A percentile compares a stretch with the other conserved stretches of the same genome.
phyloP scores from a whole-genome alignment of 2,329 filamentous ascomycete genomes.

The Trichoderma brevicompactum region DNA sequence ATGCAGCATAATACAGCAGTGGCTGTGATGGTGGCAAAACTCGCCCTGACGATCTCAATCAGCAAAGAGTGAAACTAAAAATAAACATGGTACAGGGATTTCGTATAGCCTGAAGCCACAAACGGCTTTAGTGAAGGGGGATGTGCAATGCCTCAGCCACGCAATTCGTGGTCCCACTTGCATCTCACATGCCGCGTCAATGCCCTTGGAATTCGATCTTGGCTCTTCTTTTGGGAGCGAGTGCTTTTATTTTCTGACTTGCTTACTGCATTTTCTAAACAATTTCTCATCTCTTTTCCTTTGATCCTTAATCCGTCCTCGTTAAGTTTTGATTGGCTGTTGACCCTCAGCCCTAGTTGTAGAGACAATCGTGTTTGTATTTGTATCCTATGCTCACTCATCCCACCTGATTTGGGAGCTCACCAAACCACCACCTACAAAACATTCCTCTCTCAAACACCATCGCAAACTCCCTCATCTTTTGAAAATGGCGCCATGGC shows the following conservation, averaged over 20 bases:
- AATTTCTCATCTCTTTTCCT: background rate
- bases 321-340: too few relatives aligned
- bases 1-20: too few relatives aligned
- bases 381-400: background rate
- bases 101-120: too few relatives aligned
- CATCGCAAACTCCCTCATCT: background rate
- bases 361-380: background rate
- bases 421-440: background rate
- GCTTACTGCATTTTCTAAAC: too few relatives aligned
- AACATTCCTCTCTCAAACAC: background rate
- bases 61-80: too few relatives aligned
- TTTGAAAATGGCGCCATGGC: constrained; percentile 23
- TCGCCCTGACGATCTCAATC: too few relatives aligned
- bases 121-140: background rate
- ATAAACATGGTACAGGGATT: too few relatives aligned
- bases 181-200: constrained; percentile 22
- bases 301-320: background rate
- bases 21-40: too few relatives aligned
- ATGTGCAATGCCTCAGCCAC: constrained; percentile 21
- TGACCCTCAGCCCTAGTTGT: background rate
- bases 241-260: too few relatives aligned
- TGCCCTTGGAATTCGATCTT: constrained; percentile 21
- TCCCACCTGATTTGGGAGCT: background rate
- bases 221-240: background rate
- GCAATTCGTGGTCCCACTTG: constrained; percentile 15